Conservation (phyloP, 2,329 filamentous ascomycete genomes). For the Fusarium beomiforme region DNA sequence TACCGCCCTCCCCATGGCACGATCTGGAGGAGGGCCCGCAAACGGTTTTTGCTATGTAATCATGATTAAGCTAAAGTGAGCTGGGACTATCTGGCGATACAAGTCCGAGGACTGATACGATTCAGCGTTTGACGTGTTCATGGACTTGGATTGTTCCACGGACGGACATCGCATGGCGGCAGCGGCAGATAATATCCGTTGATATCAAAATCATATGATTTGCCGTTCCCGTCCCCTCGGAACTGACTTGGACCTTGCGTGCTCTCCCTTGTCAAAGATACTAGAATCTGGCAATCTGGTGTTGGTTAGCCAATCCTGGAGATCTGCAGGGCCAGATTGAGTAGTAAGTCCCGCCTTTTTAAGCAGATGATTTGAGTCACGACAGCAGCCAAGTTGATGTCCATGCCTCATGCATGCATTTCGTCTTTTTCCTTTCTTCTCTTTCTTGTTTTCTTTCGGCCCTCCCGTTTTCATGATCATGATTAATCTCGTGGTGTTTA, state of each 20-base stretch:
- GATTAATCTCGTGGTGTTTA: conserved; percentile 30
- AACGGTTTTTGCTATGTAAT: conserved; percentile 13
- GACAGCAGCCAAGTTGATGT: conserved; percentile 4
- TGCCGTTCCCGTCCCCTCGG: conserved; percentile 18
- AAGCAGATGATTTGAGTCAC: conserved; percentile 5
- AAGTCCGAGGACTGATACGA: conserved; percentile 21
- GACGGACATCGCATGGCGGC: conserved; percentile 7
- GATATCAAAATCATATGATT: conserved; percentile 34
- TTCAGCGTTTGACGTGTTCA: not conserved
- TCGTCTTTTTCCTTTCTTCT: conserved; percentile 1
- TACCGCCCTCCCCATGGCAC: conserved; percentile 26
- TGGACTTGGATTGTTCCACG: not conserved
- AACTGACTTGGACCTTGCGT: conserved; percentile 12
- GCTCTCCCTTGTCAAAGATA: conserved; percentile 16
- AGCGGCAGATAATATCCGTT: conserved; percentile 28
- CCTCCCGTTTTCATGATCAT: conserved; percentile 1
- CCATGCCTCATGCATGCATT: conserved; percentile 6
- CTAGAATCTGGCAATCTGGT: conserved; percentile 22
- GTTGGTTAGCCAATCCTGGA: conserved; percentile 31
- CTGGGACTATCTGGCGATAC: conserved; percentile 5
- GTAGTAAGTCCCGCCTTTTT: conserved; percentile 22
- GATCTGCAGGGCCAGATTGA: conserved; percentile 30
- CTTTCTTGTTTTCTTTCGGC: conserved; percentile 11
- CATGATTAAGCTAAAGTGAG: not conserved
- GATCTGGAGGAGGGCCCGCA: conserved; percentile 24